Base-by-base conservation (phyloP, 257 asterid species). In the Galeopsis tetrahit region DNA sequence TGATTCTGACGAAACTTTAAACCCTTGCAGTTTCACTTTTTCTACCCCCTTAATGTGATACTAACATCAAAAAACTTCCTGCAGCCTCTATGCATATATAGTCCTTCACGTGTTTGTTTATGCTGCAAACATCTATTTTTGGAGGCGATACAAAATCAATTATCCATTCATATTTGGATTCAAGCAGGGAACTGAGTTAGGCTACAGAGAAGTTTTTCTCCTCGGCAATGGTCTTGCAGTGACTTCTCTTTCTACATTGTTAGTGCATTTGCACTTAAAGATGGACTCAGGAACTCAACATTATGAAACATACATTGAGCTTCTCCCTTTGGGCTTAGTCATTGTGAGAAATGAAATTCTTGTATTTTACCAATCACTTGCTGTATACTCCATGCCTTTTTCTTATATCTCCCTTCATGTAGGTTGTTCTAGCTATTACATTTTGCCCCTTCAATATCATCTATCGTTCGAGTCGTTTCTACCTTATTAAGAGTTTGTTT, bases 131-230 rank as follows among this genome's bases (percentile, higher is more conserved):
- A 81, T 86, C 77, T 91, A 87, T 78, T 89, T 89, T 79, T 89
- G 97, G 96, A 87, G 86, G 84, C 88, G 79, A 81, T 89, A 80
- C 88, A 86, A 78, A 83, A 89, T 91, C 90, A 91, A 91, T 85
- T 91, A 89, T 68, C 83, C 90, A 0, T 91, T 89, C 79, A 91
- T 91, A 81, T 91, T 91, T 78, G 96, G 91, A 77, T 89, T 91
- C 87, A 82, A 81, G 81, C 91, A 81, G 72, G 95, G 96, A 67
- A 89, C 93, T 2, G 95, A 91, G 81, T 75, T 91, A 74, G 87
- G 95, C 77, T 86, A 81, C 74, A 78, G 85, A 76, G 97, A 91
- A 67, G 88, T 91, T 56, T 89, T 85, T 81, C 93, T 91, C 69
- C 88, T 91, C 67, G 76, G 93, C 80, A 89, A 75, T 80, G 90